Conservation (phyloP, 75 land plant species). For the Larix kaempferi region DNA sequence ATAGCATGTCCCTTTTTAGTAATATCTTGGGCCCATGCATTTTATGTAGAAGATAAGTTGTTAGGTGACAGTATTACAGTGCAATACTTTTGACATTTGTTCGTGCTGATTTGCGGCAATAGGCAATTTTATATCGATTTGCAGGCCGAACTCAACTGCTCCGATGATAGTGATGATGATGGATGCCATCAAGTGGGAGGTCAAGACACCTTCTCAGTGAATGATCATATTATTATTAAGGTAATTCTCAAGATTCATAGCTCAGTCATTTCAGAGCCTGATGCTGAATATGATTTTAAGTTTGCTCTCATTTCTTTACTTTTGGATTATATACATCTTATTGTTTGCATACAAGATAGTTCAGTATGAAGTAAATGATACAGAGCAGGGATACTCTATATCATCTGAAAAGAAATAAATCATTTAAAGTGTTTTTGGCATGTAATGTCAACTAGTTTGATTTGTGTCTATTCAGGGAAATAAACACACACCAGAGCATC, state of each 20-base stretch:
- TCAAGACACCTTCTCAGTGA: slow-evolving; percentile 1
- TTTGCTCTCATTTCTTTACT: not conserved
- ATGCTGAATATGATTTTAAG: not conserved
- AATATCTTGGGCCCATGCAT: not conserved
- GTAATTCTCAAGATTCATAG: not conserved
- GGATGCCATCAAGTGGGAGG: not conserved
- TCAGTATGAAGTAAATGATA: not conserved
- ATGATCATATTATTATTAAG: slow-evolving; percentile 4
- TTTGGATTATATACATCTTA: too few relatives aligned
- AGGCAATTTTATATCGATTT: slow-evolving; percentile 5
- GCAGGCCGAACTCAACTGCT: not conserved
- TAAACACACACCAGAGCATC: slow-evolving; percentile 25
- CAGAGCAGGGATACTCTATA: not conserved
- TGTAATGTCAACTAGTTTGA: not conserved
- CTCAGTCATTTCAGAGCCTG: not conserved
- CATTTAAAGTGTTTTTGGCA: not conserved
- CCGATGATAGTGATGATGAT: not conserved
- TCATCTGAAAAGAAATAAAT: too few relatives aligned
- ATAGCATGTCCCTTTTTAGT: not conserved
- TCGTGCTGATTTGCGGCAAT: slow-evolving; percentile 8
- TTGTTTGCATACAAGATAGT: not conserved
- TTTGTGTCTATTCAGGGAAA: slow-evolving; percentile 19
- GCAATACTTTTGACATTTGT: not conserved
- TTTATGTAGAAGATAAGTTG: not conserved
- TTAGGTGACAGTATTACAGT: not conserved